Percentiles rank a stretch among this genome's conserved stretches.
Conservation (phyloP, 768 basidiomycete species). For the Pisolithus tinctorius region DNA sequence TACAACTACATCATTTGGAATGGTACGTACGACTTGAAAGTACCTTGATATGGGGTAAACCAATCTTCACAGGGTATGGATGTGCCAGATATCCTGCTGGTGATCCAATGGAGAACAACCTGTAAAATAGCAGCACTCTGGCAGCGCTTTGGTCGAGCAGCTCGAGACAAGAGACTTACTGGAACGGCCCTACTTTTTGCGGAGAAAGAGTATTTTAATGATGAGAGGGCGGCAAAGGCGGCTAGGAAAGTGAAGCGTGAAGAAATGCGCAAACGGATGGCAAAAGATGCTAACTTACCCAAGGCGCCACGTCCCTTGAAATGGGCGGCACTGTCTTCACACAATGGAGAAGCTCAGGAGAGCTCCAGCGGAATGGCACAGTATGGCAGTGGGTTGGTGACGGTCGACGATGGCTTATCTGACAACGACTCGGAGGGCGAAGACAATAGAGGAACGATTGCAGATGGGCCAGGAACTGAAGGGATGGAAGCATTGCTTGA, state of each 20-base stretch:
- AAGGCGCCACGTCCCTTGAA: no score
- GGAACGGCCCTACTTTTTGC: constrained; percentile 22
- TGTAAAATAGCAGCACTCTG: constrained; percentile 20
- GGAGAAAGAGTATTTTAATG: constrained; percentile 23
- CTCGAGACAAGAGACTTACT: constrained; percentile 1
- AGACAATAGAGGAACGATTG: no score
- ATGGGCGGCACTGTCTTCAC: no score
- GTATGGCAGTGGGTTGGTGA: neutral
- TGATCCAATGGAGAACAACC: constrained; percentile 28
- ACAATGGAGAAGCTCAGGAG: no score
- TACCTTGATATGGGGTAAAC: no score
- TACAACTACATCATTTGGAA: constrained; percentile 28
- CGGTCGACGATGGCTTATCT: no score
- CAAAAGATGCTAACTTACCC: neutral
- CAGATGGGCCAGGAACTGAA: no score
- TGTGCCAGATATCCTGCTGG: constrained; percentile 25
- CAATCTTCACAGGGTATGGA: constrained; percentile 27
- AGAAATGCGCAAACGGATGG: neutral
- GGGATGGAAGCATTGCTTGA: no score
- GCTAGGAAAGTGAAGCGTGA: constrained; percentile 1
- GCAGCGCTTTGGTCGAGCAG: constrained; percentile 31
- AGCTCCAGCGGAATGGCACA: no score
- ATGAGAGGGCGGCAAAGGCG: constrained; percentile 3
- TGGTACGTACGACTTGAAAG: constrained; percentile 18
- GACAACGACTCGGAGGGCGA: no score